Evolutionary conservation across 2,329 filamentous ascomycete genomes (phyloP), one percentile per base, ranked within the genome.

Genomic region (Sporothrix luriei): DNA sequence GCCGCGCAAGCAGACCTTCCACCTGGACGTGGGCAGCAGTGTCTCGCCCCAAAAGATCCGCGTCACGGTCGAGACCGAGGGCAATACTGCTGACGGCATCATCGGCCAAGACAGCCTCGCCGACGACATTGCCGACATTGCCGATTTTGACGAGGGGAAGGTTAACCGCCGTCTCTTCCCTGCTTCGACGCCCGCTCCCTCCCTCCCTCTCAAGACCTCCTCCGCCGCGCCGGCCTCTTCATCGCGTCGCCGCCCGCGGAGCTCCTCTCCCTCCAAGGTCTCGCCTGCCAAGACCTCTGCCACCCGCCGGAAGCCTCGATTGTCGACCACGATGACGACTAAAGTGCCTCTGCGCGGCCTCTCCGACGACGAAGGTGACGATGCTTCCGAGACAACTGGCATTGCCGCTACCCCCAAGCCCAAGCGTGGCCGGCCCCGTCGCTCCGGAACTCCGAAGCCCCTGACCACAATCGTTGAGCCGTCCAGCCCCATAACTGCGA

Each of bases 1-100:
- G 54, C 85, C 86, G 51, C 79, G 84, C 64, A 87, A 86, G 78
- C 85, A 83, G 74, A 86, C 80, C 57, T 87, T 87, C 72, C 82
- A 86, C 76, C 81, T 87, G 46, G 84, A 87, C 72, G 84, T 85
- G 33, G 85, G 85, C 61, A 79, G 84, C 73, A 79, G 80, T 49
- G 76, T 76, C 59, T 81, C 84, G 61, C 84, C 85, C 2, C 84
- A 87, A 75, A 82, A 80, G 70, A 79, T 88, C 55, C 79, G 81
- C 57, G 84, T 87, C 67, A 87, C 86, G 11, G 84, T 87, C 67
- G 85, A 88, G 76, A 82, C 84, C 2, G 82, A 83, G 0, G 74
- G 78, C 54, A 72, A 73, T 40, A 72, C 72, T 38, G 72, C 72
- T 48, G 71, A 72, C 26, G 43, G 55, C 48, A 49, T 11, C 38